Evolutionary conservation across 177 flowering plant species (phyloP).

Genomic region (Vitis hybrid): DNA sequence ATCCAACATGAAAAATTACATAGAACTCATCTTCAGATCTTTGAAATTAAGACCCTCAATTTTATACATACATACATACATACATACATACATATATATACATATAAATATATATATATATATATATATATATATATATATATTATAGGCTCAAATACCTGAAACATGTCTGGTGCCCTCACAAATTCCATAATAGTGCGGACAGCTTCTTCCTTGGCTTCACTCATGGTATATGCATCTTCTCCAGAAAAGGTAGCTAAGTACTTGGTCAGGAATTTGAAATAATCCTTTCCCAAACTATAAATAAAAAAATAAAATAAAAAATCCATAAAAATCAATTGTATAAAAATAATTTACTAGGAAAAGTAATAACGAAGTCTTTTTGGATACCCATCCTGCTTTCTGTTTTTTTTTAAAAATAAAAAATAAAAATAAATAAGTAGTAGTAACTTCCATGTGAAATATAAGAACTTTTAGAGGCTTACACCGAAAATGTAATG

Average conservation of each 20-base stretch:
- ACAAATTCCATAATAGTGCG: conserved; percentile 83
- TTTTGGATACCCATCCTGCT: too few relatives aligned
- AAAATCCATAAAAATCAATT: neutral
- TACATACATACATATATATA: too few relatives aligned
- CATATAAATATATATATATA: too few relatives aligned
- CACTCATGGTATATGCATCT: conserved; percentile 62
- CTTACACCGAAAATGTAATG: too few relatives aligned
- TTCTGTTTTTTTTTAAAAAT: too few relatives aligned
- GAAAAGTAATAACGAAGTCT: too few relatives aligned
- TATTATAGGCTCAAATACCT: conserved; percentile 43
- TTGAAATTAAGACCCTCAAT: neutral
- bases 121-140: too few relatives aligned
- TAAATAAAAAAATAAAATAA: conserved; percentile 5
- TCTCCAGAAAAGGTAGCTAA: conserved; percentile 87
- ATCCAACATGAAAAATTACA: neutral
- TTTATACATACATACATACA: too few relatives aligned
- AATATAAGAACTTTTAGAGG: too few relatives aligned
- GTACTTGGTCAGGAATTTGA: conserved; percentile 75
- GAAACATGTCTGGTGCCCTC: conserved; percentile 83
- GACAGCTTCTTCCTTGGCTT: conserved; percentile 93
- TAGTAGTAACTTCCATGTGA: too few relatives aligned
- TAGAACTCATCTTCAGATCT: neutral
- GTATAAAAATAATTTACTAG: too few relatives aligned
- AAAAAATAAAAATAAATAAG: too few relatives aligned
- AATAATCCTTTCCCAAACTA: conserved; percentile 80